A percentile compares a stretch with the other conserved stretches of the same genome.
Evolutionary conservation across 352 stramenopile species (phyloP).

Genomic region (Thalassiosira allenii): DNA sequence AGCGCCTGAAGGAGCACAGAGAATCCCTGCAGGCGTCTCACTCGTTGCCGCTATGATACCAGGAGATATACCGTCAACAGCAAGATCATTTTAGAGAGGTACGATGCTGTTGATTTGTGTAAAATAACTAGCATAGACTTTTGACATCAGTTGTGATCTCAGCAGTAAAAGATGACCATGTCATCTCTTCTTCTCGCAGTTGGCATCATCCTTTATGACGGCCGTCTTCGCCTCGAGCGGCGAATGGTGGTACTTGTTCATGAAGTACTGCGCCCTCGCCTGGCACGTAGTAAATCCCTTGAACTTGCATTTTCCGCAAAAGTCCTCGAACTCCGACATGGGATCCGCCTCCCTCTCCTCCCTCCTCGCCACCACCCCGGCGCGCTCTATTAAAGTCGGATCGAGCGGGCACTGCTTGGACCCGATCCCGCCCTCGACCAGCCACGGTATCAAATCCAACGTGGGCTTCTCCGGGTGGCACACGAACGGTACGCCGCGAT

Average conservation of each 20-base stretch:
- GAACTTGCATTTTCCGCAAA: constrained; percentile 39
- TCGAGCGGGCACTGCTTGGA: constrained; percentile 29
- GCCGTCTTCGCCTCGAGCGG: constrained; percentile 28
- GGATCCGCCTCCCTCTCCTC: background rate
- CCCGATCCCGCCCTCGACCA: constrained; percentile 50
- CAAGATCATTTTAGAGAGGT: too few species aligned
- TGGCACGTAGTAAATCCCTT: constrained; percentile 13
- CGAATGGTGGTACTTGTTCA: constrained; percentile 31
- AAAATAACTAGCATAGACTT: too few species aligned
- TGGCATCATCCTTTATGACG: constrained; percentile 35
- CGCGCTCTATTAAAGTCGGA: background rate
- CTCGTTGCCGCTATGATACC: constrained; percentile 43
- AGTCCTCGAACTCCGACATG: background rate
- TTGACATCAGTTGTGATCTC: constrained; percentile 2
- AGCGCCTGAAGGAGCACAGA: constrained; percentile 85
- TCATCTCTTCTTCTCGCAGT: constrained; percentile 25
- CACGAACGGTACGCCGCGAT: constrained; percentile 42
- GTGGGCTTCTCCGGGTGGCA: constrained; percentile 56
- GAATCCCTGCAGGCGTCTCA: constrained; percentile 68
- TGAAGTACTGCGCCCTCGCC: constrained; percentile 33
- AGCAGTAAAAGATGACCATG: background rate
- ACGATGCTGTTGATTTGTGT: too few species aligned
- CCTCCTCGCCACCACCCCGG: constrained; percentile 6
- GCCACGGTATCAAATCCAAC: constrained; percentile 62
- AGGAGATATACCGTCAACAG: too few species aligned